Conservation (phyloP, 2,329 filamentous ascomycete genomes). For the Exophiala aquamarina region DNA sequence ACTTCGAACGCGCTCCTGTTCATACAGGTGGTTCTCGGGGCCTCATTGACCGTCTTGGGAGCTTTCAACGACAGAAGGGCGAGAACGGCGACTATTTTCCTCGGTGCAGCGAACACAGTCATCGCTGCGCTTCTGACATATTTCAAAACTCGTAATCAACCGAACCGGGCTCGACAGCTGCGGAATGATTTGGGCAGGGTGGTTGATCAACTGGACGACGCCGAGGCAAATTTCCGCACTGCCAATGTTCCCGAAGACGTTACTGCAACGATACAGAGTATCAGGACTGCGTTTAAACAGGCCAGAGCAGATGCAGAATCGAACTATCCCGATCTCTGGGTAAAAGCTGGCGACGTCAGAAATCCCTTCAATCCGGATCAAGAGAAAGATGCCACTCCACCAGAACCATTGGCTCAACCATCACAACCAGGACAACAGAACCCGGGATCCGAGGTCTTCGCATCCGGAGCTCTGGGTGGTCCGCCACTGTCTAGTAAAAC, state of each 20-base stretch:
- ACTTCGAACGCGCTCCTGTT: constrained; percentile 15
- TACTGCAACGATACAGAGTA: constrained; percentile 4
- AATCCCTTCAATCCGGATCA: too few species aligned
- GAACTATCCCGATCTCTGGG: constrained; percentile 21
- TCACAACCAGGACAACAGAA: too few species aligned
- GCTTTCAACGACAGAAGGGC: constrained; percentile 13
- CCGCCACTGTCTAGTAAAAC: too few species aligned
- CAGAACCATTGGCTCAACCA: too few species aligned
- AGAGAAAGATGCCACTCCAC: too few species aligned
- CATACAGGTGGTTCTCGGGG: constrained; percentile 15
- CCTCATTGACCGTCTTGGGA: constrained; percentile 14
- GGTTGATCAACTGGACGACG: constrained; percentile 15
- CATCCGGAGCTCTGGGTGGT: too few species aligned
- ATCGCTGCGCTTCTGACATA: constrained; percentile 18
- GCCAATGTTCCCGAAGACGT: constrained; percentile 3
- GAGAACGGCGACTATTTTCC: constrained; percentile 15
- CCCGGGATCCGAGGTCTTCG: too few species aligned
- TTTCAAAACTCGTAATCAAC: constrained; percentile 21
- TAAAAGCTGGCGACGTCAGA: constrained; percentile 2
- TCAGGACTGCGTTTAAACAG: constrained; percentile 11
- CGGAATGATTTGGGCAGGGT: constrained; percentile 13
- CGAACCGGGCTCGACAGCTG: constrained; percentile 18
- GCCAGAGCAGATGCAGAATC: constrained; percentile 13
- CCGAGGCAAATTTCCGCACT: constrained; percentile 15
- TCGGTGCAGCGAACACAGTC: constrained; percentile 19